A percentile compares a stretch with the other conserved stretches of the same genome.
Conservation (phyloP, 2,329 filamentous ascomycete genomes). For the Pyricularia sp. region DNA sequence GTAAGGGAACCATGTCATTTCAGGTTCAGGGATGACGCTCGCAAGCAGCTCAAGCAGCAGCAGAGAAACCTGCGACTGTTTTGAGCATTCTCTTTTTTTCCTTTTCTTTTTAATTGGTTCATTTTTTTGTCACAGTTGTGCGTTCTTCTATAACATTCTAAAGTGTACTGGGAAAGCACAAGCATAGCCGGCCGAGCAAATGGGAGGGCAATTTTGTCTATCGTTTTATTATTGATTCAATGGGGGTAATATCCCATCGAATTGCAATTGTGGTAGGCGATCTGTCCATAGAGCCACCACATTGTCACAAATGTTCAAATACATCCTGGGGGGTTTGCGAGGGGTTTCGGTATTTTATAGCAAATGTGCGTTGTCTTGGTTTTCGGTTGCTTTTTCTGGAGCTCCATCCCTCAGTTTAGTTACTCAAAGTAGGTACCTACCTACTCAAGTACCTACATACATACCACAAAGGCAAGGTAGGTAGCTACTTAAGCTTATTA, state of each 20-base stretch:
- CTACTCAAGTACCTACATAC: no score
- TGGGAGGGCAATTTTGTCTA: background rate
- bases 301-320: background rate
- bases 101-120: background rate
- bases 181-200: slow-evolving; percentile 3
- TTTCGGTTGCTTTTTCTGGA: background rate
- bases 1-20: background rate
- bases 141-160: background rate
- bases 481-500: background rate
- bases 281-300: background rate
- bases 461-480: no score
- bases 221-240: background rate
- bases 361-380: background rate
- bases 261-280: background rate
- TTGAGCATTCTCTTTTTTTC: background rate
- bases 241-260: background rate
- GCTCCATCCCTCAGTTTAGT: background rate
- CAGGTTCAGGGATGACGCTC: background rate
- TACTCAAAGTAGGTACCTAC: no score
- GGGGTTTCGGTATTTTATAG: background rate
- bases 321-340: background rate
- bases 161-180: background rate
- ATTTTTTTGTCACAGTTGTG: background rate
- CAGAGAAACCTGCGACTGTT: background rate
- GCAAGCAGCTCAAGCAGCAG: background rate